Evolutionary conservation across 306 rosid genomes (phyloP).

Genomic region (Casuarina glauca): DNA sequence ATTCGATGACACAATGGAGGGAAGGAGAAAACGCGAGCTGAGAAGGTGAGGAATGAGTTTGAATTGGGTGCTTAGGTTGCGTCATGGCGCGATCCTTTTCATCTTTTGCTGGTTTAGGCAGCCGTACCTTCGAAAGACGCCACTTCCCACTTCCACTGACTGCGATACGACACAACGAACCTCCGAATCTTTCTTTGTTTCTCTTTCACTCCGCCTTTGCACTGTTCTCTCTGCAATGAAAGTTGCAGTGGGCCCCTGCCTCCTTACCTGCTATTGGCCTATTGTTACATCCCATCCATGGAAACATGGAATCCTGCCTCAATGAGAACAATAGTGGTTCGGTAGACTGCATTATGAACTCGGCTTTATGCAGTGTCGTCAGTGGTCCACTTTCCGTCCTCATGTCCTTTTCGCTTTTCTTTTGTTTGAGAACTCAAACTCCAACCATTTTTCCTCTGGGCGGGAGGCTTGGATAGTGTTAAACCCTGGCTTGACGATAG

Average conservation of each 20-base stretch:
- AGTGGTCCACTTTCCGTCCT: not conserved
- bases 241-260: slow-evolving; percentile 14
- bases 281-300: slow-evolving; percentile 38
- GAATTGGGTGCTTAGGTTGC: too few relatives aligned
- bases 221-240: not conserved
- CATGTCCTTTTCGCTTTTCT: not conserved
- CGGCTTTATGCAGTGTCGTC: not conserved
- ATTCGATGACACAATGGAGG: too few relatives aligned
- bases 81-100: not conserved
- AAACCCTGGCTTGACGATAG: too few relatives aligned
- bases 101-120: not conserved
- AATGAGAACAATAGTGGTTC: not conserved
- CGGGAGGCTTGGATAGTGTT: too few relatives aligned
- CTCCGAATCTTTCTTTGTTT: not conserved
- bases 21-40: too few relatives aligned
- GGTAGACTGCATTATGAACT: not conserved
- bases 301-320: slow-evolving; percentile 28
- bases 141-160: slow-evolving; percentile 11
- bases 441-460: too few relatives aligned
- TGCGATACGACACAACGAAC: slow-evolving; percentile 38
- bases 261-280: slow-evolving; percentile 1
- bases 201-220: not conserved
- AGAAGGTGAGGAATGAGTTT: too few relatives aligned
- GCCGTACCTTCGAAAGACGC: slow-evolving; percentile 1
- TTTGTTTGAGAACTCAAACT: not conserved